These are phyloP conservation scores for Lachnellula subtilissima DNA, from an alignment of 2,329 filamentous ascomycete genomes.

Conservation along the genomic window DNA sequence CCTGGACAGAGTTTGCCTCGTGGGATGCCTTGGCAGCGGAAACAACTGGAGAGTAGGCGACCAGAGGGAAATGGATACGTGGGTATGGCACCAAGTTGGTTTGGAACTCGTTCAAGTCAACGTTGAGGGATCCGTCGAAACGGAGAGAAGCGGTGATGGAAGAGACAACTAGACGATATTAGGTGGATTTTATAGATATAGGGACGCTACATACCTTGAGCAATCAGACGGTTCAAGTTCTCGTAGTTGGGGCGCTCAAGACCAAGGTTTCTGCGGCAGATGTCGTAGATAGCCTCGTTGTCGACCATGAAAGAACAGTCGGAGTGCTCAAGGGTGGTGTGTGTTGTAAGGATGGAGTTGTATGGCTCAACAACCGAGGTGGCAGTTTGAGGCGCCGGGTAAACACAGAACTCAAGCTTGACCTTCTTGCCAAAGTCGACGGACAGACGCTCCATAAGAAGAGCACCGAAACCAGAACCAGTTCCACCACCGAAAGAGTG, in stretches of 20 bases:
- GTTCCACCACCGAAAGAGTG: slow-evolving; percentile 99
- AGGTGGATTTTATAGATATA: slow-evolving; percentile 12
- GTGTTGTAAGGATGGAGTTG: slow-evolving; percentile 98
- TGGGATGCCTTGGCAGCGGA: slow-evolving; percentile 93
- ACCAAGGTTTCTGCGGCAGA: slow-evolving; percentile 95
- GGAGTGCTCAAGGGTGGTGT: slow-evolving; percentile 98
- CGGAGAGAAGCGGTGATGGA: slow-evolving; percentile 98
- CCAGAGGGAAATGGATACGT: slow-evolving; percentile 98
- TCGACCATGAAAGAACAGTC: slow-evolving; percentile 99
- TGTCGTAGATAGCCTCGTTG: slow-evolving; percentile 99
- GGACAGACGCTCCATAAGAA: slow-evolving; percentile 97
- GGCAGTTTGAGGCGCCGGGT: slow-evolving; percentile 94
- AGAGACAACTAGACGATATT: slow-evolving; percentile 68
- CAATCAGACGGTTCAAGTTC: slow-evolving; percentile 98
- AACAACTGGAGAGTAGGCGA: slow-evolving; percentile 91
- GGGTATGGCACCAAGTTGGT: slow-evolving; percentile 99
- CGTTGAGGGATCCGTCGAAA: slow-evolving; percentile 97
- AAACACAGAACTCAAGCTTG: slow-evolving; percentile 99
- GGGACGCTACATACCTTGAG: slow-evolving; percentile 64
- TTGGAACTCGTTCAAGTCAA: slow-evolving; percentile 99
- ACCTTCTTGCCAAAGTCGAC: slow-evolving; percentile 99
- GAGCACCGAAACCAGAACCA: slow-evolving; percentile 95
- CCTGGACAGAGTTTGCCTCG: slow-evolving; percentile 96
- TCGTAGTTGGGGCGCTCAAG: slow-evolving; percentile 97
- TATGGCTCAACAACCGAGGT: slow-evolving; percentile 99